Evolutionary conservation across 805 yeast genomes (phyloP).

Genomic region (Pichia eremophila): DNA sequence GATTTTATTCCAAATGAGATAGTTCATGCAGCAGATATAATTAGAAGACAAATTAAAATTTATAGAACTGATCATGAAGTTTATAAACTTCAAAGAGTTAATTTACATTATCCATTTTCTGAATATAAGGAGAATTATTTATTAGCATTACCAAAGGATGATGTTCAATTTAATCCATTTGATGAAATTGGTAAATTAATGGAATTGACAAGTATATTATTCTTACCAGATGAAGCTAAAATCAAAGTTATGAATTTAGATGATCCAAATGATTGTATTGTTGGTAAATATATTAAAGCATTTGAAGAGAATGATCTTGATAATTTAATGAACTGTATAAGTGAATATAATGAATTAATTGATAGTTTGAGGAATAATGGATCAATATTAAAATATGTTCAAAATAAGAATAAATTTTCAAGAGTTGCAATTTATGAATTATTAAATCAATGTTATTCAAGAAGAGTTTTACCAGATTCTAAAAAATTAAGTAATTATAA

Average conservation of each 20-base stretch:
- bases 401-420: conserved; percentile 24
- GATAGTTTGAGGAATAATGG: conserved; percentile 26
- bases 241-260: conserved; percentile 26
- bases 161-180: conserved; percentile 50
- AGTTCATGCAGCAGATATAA: conserved; percentile 14
- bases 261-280: conserved; percentile 29
- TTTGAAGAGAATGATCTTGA: conserved; percentile 16
- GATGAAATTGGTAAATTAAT: conserved; percentile 48
- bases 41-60: conserved; percentile 12
- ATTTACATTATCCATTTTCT: conserved; percentile 32
- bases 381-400: conserved; percentile 14
- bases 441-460: conserved; percentile 59
- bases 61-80: conserved; percentile 24
- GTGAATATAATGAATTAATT: conserved; percentile 36
- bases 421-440: conserved; percentile 52
- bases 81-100: conserved; percentile 18
- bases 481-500: conserved; percentile 56
- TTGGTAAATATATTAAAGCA: conserved; percentile 30
- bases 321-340: conserved; percentile 18
- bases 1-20: conserved; percentile 10
- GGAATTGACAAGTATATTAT: conserved; percentile 32
- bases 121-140: conserved; percentile 40
- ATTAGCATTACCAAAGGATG: conserved; percentile 41
- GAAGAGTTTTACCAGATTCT: conserved; percentile 72
- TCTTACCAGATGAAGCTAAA: conserved; percentile 30